Conservation (phyloP, 2,329 filamentous ascomycete species). For the Pyrenophora seminiperda region DNA sequence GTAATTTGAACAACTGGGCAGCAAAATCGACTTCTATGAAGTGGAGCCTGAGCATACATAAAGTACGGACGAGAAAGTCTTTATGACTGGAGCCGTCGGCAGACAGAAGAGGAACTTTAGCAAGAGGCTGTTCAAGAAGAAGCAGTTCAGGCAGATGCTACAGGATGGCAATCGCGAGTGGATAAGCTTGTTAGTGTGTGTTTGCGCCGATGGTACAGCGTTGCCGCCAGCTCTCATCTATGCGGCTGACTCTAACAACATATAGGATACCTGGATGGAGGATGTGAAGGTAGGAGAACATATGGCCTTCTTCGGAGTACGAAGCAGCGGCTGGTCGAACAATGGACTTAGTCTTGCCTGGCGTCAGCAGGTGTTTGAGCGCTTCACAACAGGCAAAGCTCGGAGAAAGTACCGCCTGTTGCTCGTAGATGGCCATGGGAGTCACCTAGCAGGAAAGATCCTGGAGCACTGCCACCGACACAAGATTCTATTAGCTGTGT, state of each 20-base stretch:
- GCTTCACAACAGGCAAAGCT: too few species aligned
- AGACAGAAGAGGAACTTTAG: conserved; percentile 18
- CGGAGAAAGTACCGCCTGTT: too few species aligned
- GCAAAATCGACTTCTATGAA: conserved; percentile 16
- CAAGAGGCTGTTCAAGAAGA: conserved; percentile 2
- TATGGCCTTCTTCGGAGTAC: neutral
- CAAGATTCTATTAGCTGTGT: too few species aligned
- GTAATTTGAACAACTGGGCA: conserved; percentile 13
- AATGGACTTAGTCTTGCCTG: neutral
- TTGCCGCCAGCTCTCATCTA: conserved; percentile 17
- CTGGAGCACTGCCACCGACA: too few species aligned
- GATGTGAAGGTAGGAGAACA: conserved; percentile 3
- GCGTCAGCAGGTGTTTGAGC: conserved; percentile 9
- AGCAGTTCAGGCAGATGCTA: neutral
- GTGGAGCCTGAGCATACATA: conserved; percentile 14
- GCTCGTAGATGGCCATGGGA: too few species aligned
- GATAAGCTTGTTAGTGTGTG: conserved; percentile 14
- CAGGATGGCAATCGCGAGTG: conserved; percentile 12
- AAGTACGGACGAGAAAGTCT: conserved; percentile 18
- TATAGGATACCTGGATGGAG: neutral
- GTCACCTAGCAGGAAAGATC: too few species aligned
- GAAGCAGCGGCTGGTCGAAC: neutral
- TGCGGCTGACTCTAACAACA: conserved; percentile 9
- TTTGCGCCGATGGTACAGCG: conserved; percentile 19
- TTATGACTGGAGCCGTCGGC: conserved; percentile 7